Conservation (phyloP, 2,329 filamentous ascomycete species). For the Verticillium tricorpus region DNA sequence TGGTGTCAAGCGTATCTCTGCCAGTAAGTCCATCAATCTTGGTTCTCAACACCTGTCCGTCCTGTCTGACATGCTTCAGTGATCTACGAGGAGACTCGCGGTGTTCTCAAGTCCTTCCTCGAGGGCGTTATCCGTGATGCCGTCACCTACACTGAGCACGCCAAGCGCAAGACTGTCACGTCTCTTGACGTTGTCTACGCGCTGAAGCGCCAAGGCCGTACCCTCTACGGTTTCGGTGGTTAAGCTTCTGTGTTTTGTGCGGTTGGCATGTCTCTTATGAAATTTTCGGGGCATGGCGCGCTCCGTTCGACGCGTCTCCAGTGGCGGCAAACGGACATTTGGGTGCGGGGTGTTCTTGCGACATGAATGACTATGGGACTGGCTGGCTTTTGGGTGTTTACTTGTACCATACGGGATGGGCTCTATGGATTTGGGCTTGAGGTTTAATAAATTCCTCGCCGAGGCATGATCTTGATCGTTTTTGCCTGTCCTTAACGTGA, state of each 20-base stretch:
- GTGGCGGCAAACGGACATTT: not conserved
- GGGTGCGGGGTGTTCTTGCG: constrained; percentile 26
- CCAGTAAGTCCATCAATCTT: constrained; percentile 55
- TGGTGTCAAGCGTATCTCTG: constrained; percentile 99
- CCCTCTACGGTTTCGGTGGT: constrained; percentile 87
- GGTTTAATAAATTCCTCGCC: constrained; percentile 12
- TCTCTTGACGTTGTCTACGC: constrained; percentile 65
- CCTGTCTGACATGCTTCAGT: constrained; percentile 33
- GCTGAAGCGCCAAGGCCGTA: constrained; percentile 66
- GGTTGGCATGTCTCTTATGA: constrained; percentile 30
- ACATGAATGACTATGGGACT: constrained; percentile 37
- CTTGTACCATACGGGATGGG: constrained; percentile 37
- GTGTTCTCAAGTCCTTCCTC: constrained; percentile 75
- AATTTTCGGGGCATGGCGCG: constrained; percentile 13
- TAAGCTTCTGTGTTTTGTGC: constrained; percentile 39
- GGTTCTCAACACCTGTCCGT: too few relatives aligned
- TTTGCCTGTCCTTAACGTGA: not conserved
- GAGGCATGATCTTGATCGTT: constrained; percentile 7
- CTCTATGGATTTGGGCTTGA: constrained; percentile 21
- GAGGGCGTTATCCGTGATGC: constrained; percentile 73
- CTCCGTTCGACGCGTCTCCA: constrained; percentile 5
- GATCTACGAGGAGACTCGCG: constrained; percentile 77
- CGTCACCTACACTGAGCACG: constrained; percentile 75
- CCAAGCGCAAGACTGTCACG: constrained; percentile 77
- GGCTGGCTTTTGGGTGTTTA: constrained; percentile 37